phyloP scores from a whole-genome alignment of 2,329 filamentous ascomycete genomes.

The Capronia americana region DNA sequence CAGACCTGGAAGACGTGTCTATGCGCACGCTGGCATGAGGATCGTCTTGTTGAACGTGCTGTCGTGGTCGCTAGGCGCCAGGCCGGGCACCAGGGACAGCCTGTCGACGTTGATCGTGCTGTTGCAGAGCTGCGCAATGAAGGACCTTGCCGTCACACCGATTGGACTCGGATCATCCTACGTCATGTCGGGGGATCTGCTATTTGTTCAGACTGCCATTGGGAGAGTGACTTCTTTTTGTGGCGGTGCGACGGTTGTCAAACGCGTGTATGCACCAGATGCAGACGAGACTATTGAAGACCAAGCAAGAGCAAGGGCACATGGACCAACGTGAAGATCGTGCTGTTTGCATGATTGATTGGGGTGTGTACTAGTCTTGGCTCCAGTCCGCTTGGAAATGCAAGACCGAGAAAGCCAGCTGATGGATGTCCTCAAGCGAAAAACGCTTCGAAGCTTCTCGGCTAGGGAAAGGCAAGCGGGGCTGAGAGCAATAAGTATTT shows the following conservation, averaged over 20 bases:
- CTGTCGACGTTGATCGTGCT: slow-evolving; percentile 8
- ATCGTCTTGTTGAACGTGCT: slow-evolving; percentile 35
- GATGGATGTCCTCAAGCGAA: background rate
- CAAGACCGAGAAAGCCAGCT: background rate
- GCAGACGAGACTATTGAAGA: background rate
- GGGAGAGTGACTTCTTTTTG: slow-evolving; percentile 16
- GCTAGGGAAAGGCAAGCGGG: background rate
- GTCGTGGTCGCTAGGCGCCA: slow-evolving; percentile 28
- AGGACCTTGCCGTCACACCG: slow-evolving; percentile 20
- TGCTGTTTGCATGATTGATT: background rate
- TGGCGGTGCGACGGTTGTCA: slow-evolving; percentile 24
- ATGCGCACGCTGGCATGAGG: slow-evolving; percentile 41
- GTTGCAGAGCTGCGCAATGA: background rate
- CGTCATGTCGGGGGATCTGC: slow-evolving; percentile 10
- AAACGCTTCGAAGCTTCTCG: background rate
- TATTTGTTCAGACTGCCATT: slow-evolving; percentile 29
- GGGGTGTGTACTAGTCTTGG: background rate
- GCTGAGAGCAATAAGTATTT: background rate
- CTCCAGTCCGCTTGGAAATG: background rate
- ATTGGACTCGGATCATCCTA: slow-evolving; percentile 13
- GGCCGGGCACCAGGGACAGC: background rate
- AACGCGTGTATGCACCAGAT: slow-evolving; percentile 15
- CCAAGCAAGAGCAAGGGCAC: background rate
- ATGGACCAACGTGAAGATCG: background rate
- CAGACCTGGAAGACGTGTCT: slow-evolving; percentile 41